Conservation (phyloP, 352 stramenopile species). For the Phytophthora pinifolia region DNA sequence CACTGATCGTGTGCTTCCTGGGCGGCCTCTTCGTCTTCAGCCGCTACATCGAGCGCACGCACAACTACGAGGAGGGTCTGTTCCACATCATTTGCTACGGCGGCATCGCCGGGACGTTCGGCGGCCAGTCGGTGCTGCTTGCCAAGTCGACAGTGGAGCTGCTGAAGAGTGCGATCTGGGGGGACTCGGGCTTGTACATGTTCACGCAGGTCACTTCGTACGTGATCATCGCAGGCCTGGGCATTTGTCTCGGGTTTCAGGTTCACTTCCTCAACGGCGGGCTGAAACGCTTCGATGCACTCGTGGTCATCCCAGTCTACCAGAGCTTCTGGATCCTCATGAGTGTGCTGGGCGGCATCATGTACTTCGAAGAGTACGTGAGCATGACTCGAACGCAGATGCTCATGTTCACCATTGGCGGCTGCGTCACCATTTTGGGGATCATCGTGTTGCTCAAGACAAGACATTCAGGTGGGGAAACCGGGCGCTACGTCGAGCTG, state of each 20-base stretch:
- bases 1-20: conserved; percentile 73
- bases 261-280: conserved; percentile 90
- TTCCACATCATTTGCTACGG: conserved; percentile 90
- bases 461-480: conserved; percentile 40
- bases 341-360: conserved; percentile 89
- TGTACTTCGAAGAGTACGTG: conserved; percentile 93
- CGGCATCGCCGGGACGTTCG: conserved; percentile 87
- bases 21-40: conserved; percentile 56
- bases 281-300: conserved; percentile 86
- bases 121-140: conserved; percentile 86
- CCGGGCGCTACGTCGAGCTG: conserved; percentile 64
- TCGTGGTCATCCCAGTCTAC: conserved; percentile 90
- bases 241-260: conserved; percentile 73
- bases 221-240: conserved; percentile 71
- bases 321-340: conserved; percentile 92
- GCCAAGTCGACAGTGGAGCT: conserved; percentile 90
- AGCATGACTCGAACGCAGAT: conserved; percentile 77
- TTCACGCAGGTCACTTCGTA: conserved; percentile 81
- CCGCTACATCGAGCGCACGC: conserved; percentile 72
- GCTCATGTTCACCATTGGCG: conserved; percentile 80
- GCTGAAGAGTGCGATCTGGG: conserved; percentile 90
- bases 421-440: conserved; percentile 71
- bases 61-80: conserved; percentile 64
- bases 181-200: conserved; percentile 69
- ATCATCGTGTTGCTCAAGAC: conserved; percentile 80